Base-by-base conservation (phyloP, 2,329 filamentous ascomycete genomes). In the Capronia americana region DNA sequence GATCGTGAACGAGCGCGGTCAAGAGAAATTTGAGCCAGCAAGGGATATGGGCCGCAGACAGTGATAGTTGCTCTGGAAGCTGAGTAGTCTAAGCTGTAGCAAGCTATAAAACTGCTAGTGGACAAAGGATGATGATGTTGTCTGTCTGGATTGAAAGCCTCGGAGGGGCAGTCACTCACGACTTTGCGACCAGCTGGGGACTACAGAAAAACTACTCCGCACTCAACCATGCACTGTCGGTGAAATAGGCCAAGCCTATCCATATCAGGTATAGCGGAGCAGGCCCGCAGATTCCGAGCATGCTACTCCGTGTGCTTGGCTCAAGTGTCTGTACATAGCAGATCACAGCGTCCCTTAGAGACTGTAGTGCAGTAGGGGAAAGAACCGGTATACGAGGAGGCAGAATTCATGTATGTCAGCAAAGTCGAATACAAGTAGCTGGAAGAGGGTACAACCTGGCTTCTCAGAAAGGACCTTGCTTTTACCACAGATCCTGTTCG, bases 61-160 rank as follows among this genome's bases (percentile, higher is more conserved):
- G 51, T 30, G n/a, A 61, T 41, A 5, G n/a, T 44, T 64, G 61
- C 56, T 63, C 24, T 53, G 53, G 34, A 41, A 26, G 17, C 44
- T 14, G 50, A 44, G 23, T 26, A 24, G 26, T 50, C 12, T 56
- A 48, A 44, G 54, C 60, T 23, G 12, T 34, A 60, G 34, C 51
- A 28, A 50, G 38, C 38, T 32, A 41, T n/a, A 32, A 34, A 34
- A 44, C 24, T 11, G 34, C 48, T 34, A 55, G 24, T 50, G 51
- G 14, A 46, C 32, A 28, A 28, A 55, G 60, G 30, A 41, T 34
- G 26, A 30, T 32, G 34, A 34, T 48, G 57, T 26, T 51, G 58
- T 50, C 44, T 59, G 44, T 59, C 41, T 46, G 46, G 54, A 61
- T 38, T 30, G 28, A 61, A 41, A 61, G 58, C 58, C 58, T 61